Conservation (phyloP, 2,329 filamentous ascomycete genomes). For the Karstenula rhodostoma region DNA sequence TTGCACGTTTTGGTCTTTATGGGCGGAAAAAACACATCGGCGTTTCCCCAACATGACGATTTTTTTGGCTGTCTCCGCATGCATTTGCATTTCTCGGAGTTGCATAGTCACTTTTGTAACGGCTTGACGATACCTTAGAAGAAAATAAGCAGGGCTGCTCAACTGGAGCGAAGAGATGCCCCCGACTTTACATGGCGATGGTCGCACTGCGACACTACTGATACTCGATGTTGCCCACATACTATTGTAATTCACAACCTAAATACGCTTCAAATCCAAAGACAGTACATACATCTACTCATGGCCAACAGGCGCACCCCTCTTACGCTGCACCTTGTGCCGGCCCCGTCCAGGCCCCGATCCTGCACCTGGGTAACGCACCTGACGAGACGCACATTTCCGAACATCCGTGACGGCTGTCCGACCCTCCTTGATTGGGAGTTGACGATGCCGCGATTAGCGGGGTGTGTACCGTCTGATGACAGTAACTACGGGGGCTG, state of each 20-base stretch:
- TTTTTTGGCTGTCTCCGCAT: constrained; percentile 20
- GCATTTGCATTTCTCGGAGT: constrained; percentile 23
- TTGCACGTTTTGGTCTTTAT: constrained; percentile 22
- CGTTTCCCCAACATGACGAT: constrained; percentile 19
- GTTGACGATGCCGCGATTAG: constrained; percentile 2
- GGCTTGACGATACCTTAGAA: constrained; percentile 23
- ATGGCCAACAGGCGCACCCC: background rate
- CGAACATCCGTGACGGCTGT: background rate
- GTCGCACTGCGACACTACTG: constrained; percentile 8
- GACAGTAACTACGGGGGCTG: background rate
- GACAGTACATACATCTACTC: constrained; percentile 1
- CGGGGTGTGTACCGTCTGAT: background rate
- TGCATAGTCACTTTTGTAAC: constrained; percentile 22
- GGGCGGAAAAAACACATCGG: constrained; percentile 18
- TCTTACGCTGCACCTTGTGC: background rate
- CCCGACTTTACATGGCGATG: constrained; percentile 6
- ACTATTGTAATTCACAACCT: constrained; percentile 17
- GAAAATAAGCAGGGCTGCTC: constrained; percentile 8
- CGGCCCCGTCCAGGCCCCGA: background rate
- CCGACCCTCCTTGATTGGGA: background rate
- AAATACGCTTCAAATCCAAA: constrained; percentile 16
- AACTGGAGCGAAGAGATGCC: constrained; percentile 10
- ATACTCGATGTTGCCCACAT: constrained; percentile 11
- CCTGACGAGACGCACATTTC: background rate
- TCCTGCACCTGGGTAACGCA: background rate